Evolutionary conservation across 2,329 filamentous ascomycete species (phyloP).

Genomic region (Stachybotrys elegans): DNA sequence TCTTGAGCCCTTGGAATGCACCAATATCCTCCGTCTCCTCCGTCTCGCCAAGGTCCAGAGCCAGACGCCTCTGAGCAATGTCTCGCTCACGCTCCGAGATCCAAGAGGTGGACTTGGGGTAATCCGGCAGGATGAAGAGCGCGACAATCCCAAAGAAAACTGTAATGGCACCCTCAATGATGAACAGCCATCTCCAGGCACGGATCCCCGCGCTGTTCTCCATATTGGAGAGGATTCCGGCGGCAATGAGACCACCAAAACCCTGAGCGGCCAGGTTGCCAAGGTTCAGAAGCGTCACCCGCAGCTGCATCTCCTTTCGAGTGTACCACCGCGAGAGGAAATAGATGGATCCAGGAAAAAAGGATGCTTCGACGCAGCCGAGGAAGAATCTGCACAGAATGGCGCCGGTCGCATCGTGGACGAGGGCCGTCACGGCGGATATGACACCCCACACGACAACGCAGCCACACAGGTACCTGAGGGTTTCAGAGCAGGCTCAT

Average conservation of each 20-base stretch:
- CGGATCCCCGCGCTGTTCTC: conserved; percentile 12
- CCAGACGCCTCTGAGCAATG: conserved; percentile 10
- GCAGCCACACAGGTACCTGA: conserved; percentile 11
- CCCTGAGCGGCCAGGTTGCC: conserved; percentile 24
- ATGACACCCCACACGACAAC: conserved; percentile 17
- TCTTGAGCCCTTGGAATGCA: conserved; percentile 11
- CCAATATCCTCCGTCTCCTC: conserved; percentile 9
- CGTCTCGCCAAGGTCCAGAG: conserved; percentile 5
- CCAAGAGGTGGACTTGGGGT: conserved; percentile 14
- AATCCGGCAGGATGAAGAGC: conserved; percentile 16
- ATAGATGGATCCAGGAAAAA: conserved; percentile 40
- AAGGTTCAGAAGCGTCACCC: conserved; percentile 26
- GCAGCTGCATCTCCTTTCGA: conserved; percentile 26
- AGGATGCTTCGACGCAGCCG: conserved; percentile 51
- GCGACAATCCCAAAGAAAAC: conserved; percentile 13
- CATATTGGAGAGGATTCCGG: conserved; percentile 21
- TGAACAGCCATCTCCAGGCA: conserved; percentile 20
- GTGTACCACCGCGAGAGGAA: conserved; percentile 35
- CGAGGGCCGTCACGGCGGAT: conserved; percentile 31
- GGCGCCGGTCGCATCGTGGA: conserved; percentile 36
- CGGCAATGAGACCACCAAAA: conserved; percentile 27
- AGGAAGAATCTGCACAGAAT: conserved; percentile 38
- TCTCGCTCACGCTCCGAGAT: conserved; percentile 5
- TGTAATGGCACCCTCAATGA: conserved; percentile 18
- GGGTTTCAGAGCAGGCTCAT: not conserved